A percentile compares a stretch with the other conserved stretches of the same genome.
phyloP scores from a whole-genome alignment of 2,329 filamentous ascomycete genomes.

The Hymenoscyphus repandus region DNA sequence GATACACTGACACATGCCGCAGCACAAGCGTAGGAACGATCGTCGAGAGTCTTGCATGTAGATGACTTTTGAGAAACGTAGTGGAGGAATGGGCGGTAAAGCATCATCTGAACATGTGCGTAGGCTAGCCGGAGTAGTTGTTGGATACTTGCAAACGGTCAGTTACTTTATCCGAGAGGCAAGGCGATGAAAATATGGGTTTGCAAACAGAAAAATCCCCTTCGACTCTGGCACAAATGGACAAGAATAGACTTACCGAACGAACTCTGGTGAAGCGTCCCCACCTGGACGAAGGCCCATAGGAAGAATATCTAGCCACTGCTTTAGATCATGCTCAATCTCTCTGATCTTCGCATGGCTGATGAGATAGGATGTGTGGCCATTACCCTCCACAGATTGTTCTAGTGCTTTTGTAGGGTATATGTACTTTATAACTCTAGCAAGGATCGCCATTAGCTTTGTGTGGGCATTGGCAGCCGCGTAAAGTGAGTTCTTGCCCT shows the following conservation, averaged over 20 bases:
- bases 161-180: conserved; percentile 10
- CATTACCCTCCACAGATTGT: conserved; percentile 34
- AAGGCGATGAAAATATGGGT: neutral
- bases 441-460: conserved; percentile 56
- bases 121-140: conserved; percentile 75
- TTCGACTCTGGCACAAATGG: no score
- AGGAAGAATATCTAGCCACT: conserved; percentile 65
- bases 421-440: conserved; percentile 59
- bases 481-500: conserved; percentile 50
- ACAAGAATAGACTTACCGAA: conserved; percentile 54
- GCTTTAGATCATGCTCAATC: conserved; percentile 57
- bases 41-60: conserved; percentile 57
- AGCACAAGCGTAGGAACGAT: conserved; percentile 71
- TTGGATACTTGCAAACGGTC: conserved; percentile 45
- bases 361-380: conserved; percentile 51
- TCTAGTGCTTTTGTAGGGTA: conserved; percentile 58
- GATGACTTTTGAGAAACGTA: conserved; percentile 66
- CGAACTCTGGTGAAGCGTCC: conserved; percentile 67
- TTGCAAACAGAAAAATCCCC: no score
- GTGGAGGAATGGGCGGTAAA: conserved; percentile 79
- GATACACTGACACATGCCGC: conserved; percentile 56
- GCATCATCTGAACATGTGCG: conserved; percentile 75
- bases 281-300: conserved; percentile 72
- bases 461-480: conserved; percentile 64
- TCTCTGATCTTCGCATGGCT: conserved; percentile 59